Conservation (phyloP, 768 basidiomycete genomes). For the Phallus indusiatus region DNA sequence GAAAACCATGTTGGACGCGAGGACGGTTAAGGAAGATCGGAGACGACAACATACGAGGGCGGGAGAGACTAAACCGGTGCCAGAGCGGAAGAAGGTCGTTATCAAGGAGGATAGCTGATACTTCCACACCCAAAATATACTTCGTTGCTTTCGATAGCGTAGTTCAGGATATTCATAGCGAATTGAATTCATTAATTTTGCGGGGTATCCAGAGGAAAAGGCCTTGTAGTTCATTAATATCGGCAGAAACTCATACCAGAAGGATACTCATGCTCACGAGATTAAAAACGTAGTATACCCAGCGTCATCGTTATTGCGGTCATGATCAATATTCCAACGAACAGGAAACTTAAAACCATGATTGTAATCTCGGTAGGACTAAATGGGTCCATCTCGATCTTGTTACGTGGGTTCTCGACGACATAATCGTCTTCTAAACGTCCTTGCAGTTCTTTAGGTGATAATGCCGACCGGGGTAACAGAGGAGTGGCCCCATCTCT, state of each 20-base stretch:
- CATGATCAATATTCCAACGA: neutral
- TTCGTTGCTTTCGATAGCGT: neutral
- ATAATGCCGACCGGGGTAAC: neutral
- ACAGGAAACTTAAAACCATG: neutral
- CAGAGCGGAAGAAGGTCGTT: slow-evolving; percentile 85
- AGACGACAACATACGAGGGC: slow-evolving; percentile 81
- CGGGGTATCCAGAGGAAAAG: neutral
- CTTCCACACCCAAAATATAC: neutral
- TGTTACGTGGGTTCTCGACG: neutral
- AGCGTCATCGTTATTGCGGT: neutral
- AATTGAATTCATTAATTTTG: too few species aligned
- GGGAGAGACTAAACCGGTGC: slow-evolving; percentile 79
- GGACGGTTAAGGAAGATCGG: slow-evolving; percentile 87
- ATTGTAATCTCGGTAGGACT: neutral
- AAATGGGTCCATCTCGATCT: slow-evolving; percentile 2
- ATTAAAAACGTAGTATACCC: neutral
- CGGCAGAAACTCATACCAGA: neutral
- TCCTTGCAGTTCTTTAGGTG: neutral
- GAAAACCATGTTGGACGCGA: slow-evolving; percentile 84
- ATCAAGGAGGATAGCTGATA: slow-evolving; percentile 57
- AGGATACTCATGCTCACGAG: neutral
- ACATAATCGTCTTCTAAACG: neutral
- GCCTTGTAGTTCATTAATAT: neutral
- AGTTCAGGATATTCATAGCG: too few species aligned
- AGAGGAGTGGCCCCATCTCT: neutral